Evolutionary conservation across 2,329 filamentous ascomycete genomes (phyloP).

Genomic region (Fusarium nanum): DNA sequence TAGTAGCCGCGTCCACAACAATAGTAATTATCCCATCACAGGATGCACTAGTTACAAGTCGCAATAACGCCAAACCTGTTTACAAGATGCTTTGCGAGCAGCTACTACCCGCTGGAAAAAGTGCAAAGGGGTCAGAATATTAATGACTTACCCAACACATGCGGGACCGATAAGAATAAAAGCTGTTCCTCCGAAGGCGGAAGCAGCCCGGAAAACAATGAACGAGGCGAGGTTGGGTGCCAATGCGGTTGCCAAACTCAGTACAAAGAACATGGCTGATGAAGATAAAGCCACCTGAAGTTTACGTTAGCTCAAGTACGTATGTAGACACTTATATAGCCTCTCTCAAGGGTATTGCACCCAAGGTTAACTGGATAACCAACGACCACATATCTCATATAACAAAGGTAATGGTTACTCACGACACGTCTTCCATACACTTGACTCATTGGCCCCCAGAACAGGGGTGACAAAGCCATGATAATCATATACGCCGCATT

Average conservation of each 20-base stretch:
- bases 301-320: not conserved
- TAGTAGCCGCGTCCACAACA: not conserved
- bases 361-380: not conserved
- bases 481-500: conserved; percentile 81
- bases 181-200: conserved; percentile 79
- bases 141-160: conserved; percentile 67
- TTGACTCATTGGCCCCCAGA: conserved; percentile 79
- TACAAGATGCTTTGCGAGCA: not conserved
- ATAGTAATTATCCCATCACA: not conserved
- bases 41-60: not conserved
- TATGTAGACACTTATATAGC: not conserved
- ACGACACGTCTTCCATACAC: conserved; percentile 70
- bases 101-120: not conserved
- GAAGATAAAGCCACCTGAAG: conserved; percentile 61
- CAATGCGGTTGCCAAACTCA: conserved; percentile 78
- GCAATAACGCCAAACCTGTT: not conserved
- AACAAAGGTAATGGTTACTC: conserved; percentile 43
- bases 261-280: conserved; percentile 72
- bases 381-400: not conserved
- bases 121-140: not conserved
- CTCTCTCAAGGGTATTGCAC: not conserved
- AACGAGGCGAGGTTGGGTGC: conserved; percentile 77
- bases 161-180: conserved; percentile 79
- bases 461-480: conserved; percentile 76
- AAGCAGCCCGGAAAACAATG: conserved; percentile 79